phyloP scores from a whole-genome alignment of 2,329 filamentous ascomycete genomes.

The Aspergillus phoenicis region DNA sequence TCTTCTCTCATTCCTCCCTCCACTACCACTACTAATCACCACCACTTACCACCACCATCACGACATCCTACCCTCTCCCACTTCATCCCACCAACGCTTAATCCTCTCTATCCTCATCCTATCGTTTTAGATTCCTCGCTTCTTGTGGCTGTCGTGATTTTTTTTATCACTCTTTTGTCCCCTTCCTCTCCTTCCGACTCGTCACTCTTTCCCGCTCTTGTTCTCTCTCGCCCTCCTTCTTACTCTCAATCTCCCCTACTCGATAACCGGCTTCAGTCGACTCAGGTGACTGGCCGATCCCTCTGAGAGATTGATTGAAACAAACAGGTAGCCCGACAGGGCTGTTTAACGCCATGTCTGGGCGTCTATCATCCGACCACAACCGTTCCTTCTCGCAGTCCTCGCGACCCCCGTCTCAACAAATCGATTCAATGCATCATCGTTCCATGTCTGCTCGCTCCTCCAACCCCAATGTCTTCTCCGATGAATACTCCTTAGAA shows the following conservation, averaged over 20 bases:
- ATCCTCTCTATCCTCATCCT: neutral
- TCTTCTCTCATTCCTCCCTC: constrained; percentile 12
- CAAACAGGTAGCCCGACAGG: constrained; percentile 40
- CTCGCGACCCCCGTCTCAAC: constrained; percentile 29
- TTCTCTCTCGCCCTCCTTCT: constrained; percentile 17
- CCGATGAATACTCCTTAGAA: constrained; percentile 52
- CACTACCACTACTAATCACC: constrained; percentile 11
- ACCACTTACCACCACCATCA: constrained; percentile 10
- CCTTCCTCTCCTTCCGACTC: constrained; percentile 15
- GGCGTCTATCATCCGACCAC: constrained; percentile 40
- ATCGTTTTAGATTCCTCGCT: neutral
- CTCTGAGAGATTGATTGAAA: constrained; percentile 33
- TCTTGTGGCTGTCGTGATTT: constrained; percentile 4
- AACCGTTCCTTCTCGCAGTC: constrained; percentile 39
- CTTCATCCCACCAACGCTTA: neutral
- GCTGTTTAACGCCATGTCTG: constrained; percentile 45
- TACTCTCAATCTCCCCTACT: constrained; percentile 6
- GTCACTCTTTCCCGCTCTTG: constrained; percentile 12
- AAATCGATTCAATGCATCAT: constrained; percentile 33
- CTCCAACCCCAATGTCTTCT: constrained; percentile 50
- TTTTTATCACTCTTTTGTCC: constrained; percentile 5
- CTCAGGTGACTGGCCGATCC: constrained; percentile 24
- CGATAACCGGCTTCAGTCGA: constrained; percentile 16
- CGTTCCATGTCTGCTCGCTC: constrained; percentile 34
- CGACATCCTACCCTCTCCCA: neutral